Evolutionary conservation across 176 grass and related monocot species (phyloP), one percentile per base, ranked within the genome.

Genomic region (Thalia dealbata): DNA sequence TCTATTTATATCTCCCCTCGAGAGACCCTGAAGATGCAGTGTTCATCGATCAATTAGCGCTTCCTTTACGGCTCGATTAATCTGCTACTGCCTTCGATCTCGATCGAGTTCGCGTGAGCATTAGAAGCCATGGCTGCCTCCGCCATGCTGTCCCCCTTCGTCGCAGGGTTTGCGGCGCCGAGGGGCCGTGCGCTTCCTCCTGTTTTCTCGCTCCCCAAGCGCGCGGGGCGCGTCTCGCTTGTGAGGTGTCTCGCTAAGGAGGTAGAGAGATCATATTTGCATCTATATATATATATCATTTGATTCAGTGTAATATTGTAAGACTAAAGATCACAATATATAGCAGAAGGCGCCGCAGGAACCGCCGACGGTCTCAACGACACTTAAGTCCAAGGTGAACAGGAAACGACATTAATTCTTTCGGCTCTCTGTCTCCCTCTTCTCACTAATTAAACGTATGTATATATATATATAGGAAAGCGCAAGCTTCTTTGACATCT

Each of bases 401-500:
- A 68, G 32, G 32, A 38, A 38, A 4, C 32, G 1, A 38, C 4
- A 38, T n/a, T n/a, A n/a, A n/a, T 4, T 38, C 32, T 38, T 38
- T 38, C 32, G 4, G 32, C 32, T 38, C 32, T 38, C 32, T 38
- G 32, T 38, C 32, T 38, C 32, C 4, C n/a, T 38, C 32, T 38
- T 38, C 32, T 38, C 32, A 38, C 32, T 38, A 4, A 38, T 38
- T 38, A 38, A 38, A 2, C 4, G 32, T 4, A 38, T 38, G 4
- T 38, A 38, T 38, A 4, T 38, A 38, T 38, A 38, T 38, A 58
- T 46, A 22, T 26, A 82, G 77, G 19, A 70, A 18, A 70, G 52
- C 75, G 70, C 81, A 10, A 76, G 71, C 16, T 58, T 88, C 4
- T 80, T 71, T 64, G 86, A 92, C 68, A 78, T 75, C 69, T 63